A percentile compares a stretch with the other conserved stretches of the same genome.
These are phyloP conservation scores for Eutypa lata DNA, from an alignment of 2,329 filamentous ascomycete species.

Conservation along the genomic window DNA sequence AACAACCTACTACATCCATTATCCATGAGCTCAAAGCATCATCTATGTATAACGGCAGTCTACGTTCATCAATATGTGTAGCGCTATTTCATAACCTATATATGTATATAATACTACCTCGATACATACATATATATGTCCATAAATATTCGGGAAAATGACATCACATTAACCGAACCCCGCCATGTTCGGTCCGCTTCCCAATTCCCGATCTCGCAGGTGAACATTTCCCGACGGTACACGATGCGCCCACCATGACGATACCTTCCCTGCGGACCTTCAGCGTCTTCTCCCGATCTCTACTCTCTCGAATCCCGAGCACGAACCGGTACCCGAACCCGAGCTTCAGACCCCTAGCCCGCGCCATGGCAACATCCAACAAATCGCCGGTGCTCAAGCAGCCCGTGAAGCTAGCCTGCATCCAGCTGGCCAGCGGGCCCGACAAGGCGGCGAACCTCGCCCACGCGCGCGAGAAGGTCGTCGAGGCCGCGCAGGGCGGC, in stretches of 20 bases:
- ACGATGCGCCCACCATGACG: conserved; percentile 23
- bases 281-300: conserved; percentile 14
- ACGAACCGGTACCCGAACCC: background rate
- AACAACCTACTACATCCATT: too few species aligned
- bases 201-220: conserved; percentile 21
- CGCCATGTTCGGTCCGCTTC: too few species aligned
- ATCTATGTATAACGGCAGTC: too few species aligned
- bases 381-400: conserved; percentile 59
- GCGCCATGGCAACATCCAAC: conserved; percentile 25
- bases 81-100: too few species aligned
- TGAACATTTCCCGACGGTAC: conserved; percentile 7
- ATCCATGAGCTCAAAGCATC: too few species aligned
- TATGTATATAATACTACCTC: too few species aligned
- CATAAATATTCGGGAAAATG: too few species aligned
- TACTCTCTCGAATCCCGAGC: conserved; percentile 3
- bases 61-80: too few species aligned
- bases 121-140: too few species aligned
- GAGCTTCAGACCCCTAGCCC: conserved; percentile 11
- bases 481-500: conserved; percentile 72
- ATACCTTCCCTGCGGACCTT: conserved; percentile 16
- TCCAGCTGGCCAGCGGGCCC: conserved; percentile 76
- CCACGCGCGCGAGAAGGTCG: conserved; percentile 77
- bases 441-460: conserved; percentile 84
- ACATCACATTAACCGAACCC: too few species aligned
- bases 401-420: conserved; percentile 73